A percentile compares a stretch with the other conserved stretches of the same genome.
Evolutionary conservation across 2,329 filamentous ascomycete species (phyloP).

Genomic region (Aspergillus caelatus): DNA sequence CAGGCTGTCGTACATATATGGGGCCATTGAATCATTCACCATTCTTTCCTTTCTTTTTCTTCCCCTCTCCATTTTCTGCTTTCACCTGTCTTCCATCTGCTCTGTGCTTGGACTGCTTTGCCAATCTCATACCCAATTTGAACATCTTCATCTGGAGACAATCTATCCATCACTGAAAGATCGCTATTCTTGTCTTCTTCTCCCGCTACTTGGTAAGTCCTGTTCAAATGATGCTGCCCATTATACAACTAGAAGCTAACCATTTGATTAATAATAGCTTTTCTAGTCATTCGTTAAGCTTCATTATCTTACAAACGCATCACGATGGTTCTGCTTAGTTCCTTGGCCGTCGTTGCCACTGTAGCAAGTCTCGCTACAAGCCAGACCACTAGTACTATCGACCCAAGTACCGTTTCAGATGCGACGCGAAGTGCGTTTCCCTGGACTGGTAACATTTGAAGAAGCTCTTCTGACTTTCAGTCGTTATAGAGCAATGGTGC

Average conservation of each 20-base stretch:
- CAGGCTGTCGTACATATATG: slow-evolving; percentile 19
- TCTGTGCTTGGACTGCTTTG: neutral
- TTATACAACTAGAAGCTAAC: neutral
- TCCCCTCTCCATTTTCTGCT: neutral
- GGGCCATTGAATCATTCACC: slow-evolving; percentile 11
- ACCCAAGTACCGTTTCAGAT: slow-evolving; percentile 39
- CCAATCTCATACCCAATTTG: neutral
- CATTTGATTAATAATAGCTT: neutral
- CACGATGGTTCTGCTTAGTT: slow-evolving; percentile 31
- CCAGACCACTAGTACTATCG: slow-evolving; percentile 35
- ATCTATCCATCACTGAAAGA: neutral
- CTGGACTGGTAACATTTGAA: neutral
- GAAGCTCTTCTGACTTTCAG: neutral
- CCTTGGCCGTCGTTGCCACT: slow-evolving; percentile 36
- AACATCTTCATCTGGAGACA: neutral
- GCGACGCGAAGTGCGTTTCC: slow-evolving; percentile 39
- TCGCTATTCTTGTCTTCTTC: neutral
- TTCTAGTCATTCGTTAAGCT: neutral
- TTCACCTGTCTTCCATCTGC: neutral
- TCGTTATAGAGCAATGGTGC: slow-evolving; percentile 46
- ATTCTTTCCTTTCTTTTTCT: neutral
- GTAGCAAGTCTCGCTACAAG: slow-evolving; percentile 33
- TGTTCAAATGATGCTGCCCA: neutral
- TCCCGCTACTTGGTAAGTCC: neutral
- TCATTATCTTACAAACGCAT: slow-evolving; percentile 5